A percentile compares a stretch with the other conserved stretches of the same genome.
Conservation (phyloP, 2,329 filamentous ascomycete species). For the Beauveria caledonica region DNA sequence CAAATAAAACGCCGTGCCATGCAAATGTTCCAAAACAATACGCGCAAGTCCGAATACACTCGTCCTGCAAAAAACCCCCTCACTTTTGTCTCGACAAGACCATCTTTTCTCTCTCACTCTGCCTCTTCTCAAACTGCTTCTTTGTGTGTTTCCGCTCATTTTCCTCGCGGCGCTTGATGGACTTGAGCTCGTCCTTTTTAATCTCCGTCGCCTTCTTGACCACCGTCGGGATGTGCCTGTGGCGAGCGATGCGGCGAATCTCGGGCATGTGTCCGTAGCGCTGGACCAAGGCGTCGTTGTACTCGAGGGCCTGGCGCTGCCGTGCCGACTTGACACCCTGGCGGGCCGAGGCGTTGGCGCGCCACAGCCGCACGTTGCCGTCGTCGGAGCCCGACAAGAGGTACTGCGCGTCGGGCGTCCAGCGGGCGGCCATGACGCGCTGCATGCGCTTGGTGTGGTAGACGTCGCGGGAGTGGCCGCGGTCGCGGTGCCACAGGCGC, state of each 20-base stretch:
- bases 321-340: constrained; percentile 78
- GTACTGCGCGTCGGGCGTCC: constrained; percentile 85
- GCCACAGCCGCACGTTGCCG: constrained; percentile 81
- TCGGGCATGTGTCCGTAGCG: constrained; percentile 95
- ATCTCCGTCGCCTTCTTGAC: constrained; percentile 96
- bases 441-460: constrained; percentile 99
- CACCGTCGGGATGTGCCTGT: constrained; percentile 84
- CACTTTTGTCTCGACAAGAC: constrained; percentile 60
- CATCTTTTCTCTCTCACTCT: constrained; percentile 87
- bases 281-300: constrained; percentile 75
- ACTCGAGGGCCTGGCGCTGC: constrained; percentile 83
- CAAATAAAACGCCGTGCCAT: constrained; percentile 11
- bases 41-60: neutral
- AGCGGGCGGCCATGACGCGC: constrained; percentile 76
- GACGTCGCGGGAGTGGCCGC: constrained; percentile 81
- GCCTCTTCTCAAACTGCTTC: constrained; percentile 67
- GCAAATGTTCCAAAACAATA: constrained; percentile 12
- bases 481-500: constrained; percentile 70
- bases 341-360: constrained; percentile 73
- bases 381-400: constrained; percentile 88
- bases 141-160: constrained; percentile 88
- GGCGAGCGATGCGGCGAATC: constrained; percentile 79
- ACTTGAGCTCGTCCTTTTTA: constrained; percentile 79
- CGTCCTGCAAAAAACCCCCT: neutral
- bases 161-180: constrained; percentile 85